Percentiles rank a stretch among this genome's conserved stretches.
Conservation (phyloP, 306 rosid species). For the Acacia crassicarpa region DNA sequence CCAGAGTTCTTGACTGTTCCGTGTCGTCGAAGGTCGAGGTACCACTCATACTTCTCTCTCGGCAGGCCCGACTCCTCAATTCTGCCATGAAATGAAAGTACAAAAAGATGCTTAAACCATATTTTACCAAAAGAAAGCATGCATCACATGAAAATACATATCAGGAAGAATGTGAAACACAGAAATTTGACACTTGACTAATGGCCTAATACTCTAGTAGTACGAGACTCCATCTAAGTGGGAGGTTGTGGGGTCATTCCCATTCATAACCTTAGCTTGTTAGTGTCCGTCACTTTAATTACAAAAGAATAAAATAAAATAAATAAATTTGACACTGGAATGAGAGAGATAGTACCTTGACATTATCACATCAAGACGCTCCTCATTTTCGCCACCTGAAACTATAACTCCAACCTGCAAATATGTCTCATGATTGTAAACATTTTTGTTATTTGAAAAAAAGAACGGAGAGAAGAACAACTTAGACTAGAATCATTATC, state of each 20-base stretch:
- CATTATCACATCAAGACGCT: conserved; percentile 53
- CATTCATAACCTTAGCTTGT: no score
- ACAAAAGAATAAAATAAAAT: no score
- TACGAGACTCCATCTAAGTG: no score
- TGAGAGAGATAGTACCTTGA: conserved; percentile 50
- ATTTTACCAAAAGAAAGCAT: neutral
- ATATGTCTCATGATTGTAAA: conserved; percentile 16
- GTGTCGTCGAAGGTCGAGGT: conserved; percentile 76
- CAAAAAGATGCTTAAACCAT: neutral
- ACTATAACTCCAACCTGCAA: conserved; percentile 72
- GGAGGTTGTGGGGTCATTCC: no score
- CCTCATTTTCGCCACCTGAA: conserved; percentile 97
- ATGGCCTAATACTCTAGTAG: no score
- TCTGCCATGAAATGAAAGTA: conserved; percentile 44
- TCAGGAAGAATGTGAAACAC: neutral
- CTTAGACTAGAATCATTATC: neutral
- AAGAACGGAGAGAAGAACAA: neutral
- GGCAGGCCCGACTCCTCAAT: conserved; percentile 57
- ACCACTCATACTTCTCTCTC: conserved; percentile 88
- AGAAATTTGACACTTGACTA: neutral
- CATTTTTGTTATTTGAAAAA: neutral
- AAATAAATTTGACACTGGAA: neutral
- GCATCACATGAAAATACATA: neutral
- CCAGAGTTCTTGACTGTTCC: conserved; percentile 88
- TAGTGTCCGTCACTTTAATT: no score